These are phyloP conservation scores for Phytophthora pistaciae DNA, from an alignment of 352 stramenopile genomes.

Conservation along the genomic window DNA sequence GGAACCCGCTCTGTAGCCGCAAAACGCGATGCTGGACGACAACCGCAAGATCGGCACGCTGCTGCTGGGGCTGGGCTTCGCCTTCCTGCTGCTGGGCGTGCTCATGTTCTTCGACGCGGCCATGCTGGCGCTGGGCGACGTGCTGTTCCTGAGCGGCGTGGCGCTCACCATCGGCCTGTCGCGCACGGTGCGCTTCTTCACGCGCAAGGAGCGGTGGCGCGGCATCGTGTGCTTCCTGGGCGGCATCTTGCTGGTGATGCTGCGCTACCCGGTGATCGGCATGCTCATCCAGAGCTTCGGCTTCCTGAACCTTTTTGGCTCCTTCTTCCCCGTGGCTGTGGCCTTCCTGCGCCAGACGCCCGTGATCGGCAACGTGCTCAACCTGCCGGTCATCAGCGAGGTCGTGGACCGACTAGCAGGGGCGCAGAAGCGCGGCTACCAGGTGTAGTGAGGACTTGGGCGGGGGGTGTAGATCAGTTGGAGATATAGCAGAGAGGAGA, in stretches of 20 bases:
- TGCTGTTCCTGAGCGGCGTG: constrained; percentile 94
- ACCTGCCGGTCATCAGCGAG: constrained; percentile 83
- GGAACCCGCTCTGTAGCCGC: not conserved
- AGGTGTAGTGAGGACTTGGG: constrained; percentile 61
- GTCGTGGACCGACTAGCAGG: constrained; percentile 88
- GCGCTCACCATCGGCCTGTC: constrained; percentile 95
- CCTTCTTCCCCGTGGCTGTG: constrained; percentile 96
- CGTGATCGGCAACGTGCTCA: constrained; percentile 91
- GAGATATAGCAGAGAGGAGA: constrained; percentile 11
- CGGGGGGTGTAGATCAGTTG: not conserved
- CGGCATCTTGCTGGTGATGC: constrained; percentile 93
- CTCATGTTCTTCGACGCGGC: constrained; percentile 96
- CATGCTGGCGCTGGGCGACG: constrained; percentile 94
- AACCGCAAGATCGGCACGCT: constrained; percentile 97
- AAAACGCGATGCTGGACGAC: constrained; percentile 82
- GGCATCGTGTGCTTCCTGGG: constrained; percentile 96
- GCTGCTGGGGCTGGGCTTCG: constrained; percentile 92
- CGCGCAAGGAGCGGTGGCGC: constrained; percentile 92
- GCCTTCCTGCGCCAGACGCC: constrained; percentile 94
- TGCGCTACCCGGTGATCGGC: constrained; percentile 93
- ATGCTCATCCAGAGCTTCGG: constrained; percentile 96
- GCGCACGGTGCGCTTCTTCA: constrained; percentile 96
- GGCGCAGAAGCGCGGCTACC: constrained; percentile 86
- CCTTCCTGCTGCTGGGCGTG: constrained; percentile 94
- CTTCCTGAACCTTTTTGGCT: constrained; percentile 96